A percentile compares a stretch with the other conserved stretches of the same genome.
Conservation (phyloP, 73 alveolate genomes). For the Paramecium bursaria region DNA sequence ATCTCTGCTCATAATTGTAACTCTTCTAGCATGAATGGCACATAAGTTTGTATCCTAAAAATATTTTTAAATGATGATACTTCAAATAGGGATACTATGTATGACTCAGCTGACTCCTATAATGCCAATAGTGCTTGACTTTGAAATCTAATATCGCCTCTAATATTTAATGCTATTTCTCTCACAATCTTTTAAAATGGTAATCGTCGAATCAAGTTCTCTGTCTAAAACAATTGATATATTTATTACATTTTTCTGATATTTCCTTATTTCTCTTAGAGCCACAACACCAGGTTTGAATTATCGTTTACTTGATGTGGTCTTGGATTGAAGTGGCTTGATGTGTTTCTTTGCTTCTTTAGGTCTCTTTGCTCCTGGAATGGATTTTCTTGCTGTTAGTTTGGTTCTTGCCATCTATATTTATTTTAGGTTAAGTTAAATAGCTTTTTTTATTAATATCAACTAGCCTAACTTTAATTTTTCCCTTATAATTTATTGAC, state of each 20-base stretch:
- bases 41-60: constrained; percentile 95
- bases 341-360: no score
- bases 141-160: constrained; percentile 89
- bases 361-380: constrained; percentile 92
- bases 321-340: constrained; percentile 89
- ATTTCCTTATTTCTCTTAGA: constrained; percentile 89
- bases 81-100: constrained; percentile 92
- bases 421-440: no score
- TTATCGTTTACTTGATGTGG: constrained; percentile 88
- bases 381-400: constrained; percentile 94
- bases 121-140: constrained; percentile 88
- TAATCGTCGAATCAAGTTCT: constrained; percentile 81
- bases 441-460: background rate
- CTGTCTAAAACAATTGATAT: constrained; percentile 85
- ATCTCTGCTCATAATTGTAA: constrained; percentile 97
- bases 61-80: no score
- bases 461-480: background rate
- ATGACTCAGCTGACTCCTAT: constrained; percentile 95
- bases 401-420: constrained; percentile 94
- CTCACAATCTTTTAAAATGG: constrained; percentile 91
- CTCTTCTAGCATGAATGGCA: constrained; percentile 98
- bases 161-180: constrained; percentile 88
- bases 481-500: no score
- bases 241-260: no score
- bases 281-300: constrained; percentile 97